These are phyloP conservation scores for Mortierella hygrophila DNA, from an alignment of 192 early-diverging fungal genomes.

Conservation along the genomic window DNA sequence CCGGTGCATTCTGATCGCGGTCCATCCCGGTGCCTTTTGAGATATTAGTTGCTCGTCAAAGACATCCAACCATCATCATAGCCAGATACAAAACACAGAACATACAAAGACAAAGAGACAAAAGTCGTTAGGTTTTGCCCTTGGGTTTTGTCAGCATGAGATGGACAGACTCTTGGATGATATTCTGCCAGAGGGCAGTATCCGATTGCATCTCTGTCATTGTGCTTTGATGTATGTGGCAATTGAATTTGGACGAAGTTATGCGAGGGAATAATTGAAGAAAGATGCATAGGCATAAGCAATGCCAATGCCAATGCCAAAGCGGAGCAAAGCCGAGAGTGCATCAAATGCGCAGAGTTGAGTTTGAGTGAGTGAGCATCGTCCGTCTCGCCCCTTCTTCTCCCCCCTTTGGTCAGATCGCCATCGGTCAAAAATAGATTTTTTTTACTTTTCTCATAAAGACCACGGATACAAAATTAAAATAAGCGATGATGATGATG, in stretches of 20 bases:
- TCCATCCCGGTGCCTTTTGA: conserved; percentile 27
- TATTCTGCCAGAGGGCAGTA: background rate
- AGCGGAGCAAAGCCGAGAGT: background rate
- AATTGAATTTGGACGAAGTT: background rate
- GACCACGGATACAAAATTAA: conserved; percentile 5
- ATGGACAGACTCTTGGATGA: background rate
- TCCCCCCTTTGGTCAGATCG: background rate
- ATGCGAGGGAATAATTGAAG: background rate
- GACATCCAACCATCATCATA: background rate
- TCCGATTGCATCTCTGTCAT: no score
- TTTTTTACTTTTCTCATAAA: background rate
- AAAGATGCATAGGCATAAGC: background rate
- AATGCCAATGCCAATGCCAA: background rate
- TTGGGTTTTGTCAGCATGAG: background rate
- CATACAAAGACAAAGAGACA: no score
- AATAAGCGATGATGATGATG: background rate
- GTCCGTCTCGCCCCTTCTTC: background rate
- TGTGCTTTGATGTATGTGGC: background rate
- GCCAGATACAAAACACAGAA: no score
- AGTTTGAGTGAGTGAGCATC: conserved; percentile 1
- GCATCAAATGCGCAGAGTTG: no score
- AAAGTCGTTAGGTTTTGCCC: background rate
- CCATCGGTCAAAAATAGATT: conserved; percentile 6
- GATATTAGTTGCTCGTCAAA: background rate
- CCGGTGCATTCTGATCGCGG: conserved; percentile 12